Percentiles rank a stretch among this genome's conserved stretches.
Conservation (phyloP, 257 asterid genomes). For the Buddleja alternifolia region DNA sequence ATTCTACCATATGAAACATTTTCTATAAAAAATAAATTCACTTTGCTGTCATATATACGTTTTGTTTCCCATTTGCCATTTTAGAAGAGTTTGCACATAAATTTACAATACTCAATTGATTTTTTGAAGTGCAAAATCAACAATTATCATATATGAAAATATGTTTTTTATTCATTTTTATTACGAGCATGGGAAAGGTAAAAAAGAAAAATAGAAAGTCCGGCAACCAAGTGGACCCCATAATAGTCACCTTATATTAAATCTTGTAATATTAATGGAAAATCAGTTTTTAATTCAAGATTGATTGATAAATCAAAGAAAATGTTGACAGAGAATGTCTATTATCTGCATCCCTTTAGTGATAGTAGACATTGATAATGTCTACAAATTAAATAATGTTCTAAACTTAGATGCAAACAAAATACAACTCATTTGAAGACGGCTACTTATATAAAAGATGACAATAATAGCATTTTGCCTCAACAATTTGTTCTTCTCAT, state of each 20-base stretch:
- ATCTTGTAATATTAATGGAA: too few relatives aligned
- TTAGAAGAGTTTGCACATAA: too few relatives aligned
- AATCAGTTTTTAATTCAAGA: background rate
- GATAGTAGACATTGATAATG: conserved; percentile 11
- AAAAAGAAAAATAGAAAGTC: too few relatives aligned
- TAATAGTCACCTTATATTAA: background rate
- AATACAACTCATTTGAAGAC: conserved; percentile 26
- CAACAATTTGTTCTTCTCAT: conserved; percentile 8
- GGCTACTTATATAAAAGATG: conserved; percentile 35
- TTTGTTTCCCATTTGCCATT: too few relatives aligned
- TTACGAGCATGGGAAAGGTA: too few relatives aligned
- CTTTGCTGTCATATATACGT: too few relatives aligned
- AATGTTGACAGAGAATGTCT: background rate
- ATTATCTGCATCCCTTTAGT: background rate
- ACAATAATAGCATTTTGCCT: conserved; percentile 40
- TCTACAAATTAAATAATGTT: background rate
- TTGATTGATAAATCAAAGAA: background rate
- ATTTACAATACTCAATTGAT: too few relatives aligned
- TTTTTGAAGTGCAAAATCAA: too few relatives aligned
- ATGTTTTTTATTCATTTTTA: too few relatives aligned
- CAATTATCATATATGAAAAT: too few relatives aligned
- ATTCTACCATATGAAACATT: too few relatives aligned
- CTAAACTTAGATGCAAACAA: background rate
- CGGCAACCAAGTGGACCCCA: conserved; percentile 12
- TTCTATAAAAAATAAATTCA: too few relatives aligned